phyloP scores from a whole-genome alignment of 2,329 filamentous ascomycete species.

The Metarhizium sp. region DNA sequence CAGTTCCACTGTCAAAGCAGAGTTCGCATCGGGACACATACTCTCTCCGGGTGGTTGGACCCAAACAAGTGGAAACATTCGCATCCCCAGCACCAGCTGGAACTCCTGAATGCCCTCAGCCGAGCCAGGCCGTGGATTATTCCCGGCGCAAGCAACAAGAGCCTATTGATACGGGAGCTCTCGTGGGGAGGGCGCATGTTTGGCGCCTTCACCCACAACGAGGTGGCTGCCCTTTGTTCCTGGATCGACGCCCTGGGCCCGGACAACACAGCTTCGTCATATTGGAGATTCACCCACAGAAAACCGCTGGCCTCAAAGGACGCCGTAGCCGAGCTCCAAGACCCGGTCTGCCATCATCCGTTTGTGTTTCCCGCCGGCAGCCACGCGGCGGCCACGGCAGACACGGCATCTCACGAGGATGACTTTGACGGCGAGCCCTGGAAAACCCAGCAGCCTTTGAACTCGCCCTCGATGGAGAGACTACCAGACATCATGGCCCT shows the following conservation, averaged over 20 bases:
- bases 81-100: not conserved
- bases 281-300: not conserved
- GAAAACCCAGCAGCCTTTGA: not conserved
- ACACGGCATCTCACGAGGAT: not conserved
- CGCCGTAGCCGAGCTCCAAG: not conserved
- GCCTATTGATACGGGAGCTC: slow-evolving; percentile 31
- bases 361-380: too few relatives aligned
- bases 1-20: slow-evolving; percentile 5
- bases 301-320: not conserved
- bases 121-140: slow-evolving; percentile 24
- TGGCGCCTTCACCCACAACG: slow-evolving; percentile 35
- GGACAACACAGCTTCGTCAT: not conserved
- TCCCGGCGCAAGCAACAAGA: slow-evolving; percentile 27
- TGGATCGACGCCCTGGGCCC: slow-evolving; percentile 8
- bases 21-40: slow-evolving; percentile 5
- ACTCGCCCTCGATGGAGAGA: not conserved
- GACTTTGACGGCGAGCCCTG: not conserved
- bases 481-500: not conserved
- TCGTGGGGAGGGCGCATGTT: slow-evolving; percentile 39
- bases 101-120: slow-evolving; percentile 6
- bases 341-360: not conserved
- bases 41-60: slow-evolving; percentile 5
- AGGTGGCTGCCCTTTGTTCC: slow-evolving; percentile 14
- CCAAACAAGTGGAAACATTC: not conserved
- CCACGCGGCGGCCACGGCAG: too few relatives aligned